Evolutionary conservation across 768 basidiomycete genomes (phyloP), one percentile per base, ranked within the genome.

Genomic region (Panaeolus papilionaceus): DNA sequence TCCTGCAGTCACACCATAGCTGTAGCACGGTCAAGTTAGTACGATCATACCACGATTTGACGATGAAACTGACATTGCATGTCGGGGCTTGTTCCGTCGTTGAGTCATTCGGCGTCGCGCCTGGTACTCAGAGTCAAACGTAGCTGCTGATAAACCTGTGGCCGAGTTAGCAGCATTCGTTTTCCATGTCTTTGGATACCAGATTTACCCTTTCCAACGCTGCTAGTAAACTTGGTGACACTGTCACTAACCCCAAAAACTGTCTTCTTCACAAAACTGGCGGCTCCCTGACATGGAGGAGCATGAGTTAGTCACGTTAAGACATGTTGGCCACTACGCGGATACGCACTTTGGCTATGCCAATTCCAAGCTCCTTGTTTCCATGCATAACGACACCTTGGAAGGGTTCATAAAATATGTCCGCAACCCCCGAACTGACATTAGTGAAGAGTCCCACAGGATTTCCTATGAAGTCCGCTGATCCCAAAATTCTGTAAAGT

Each of bases 361-460:
- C 95, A 67, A 95, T 90, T 3, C 96, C 98, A 33, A 99, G 79
- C 67, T 98, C 97, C 74, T 90, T 92, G 78, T 96, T 97, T 2
- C 97, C 97, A 73, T 95, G 95, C 88, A 97, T 93, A 66, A 99
- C 92, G 38, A 96, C 93, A 39, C 96, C 96, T 66, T 96, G 92
- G 83, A 96, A 98, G 1, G 98, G 98, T 77, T 98, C 97, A 71
- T 99, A 98, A 84, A 99, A 99, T 71, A 99, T 96, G 77, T 99
- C 98, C 64, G 93, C 93, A 5, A 99, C 94, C 11, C 98, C 98
- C 37, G 96, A 98, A 75, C 95, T 97, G 75, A 99, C 96, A 75
- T 99, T 99, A 62, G 93, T 97, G 84, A 99, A 99, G 51, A 99
- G 85, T 10, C 98, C 98, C 54, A 99, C 96, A 4, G 97, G 97